Conservation (phyloP, 306 rosid genomes). For the Fragaria nilgerrensis region DNA sequence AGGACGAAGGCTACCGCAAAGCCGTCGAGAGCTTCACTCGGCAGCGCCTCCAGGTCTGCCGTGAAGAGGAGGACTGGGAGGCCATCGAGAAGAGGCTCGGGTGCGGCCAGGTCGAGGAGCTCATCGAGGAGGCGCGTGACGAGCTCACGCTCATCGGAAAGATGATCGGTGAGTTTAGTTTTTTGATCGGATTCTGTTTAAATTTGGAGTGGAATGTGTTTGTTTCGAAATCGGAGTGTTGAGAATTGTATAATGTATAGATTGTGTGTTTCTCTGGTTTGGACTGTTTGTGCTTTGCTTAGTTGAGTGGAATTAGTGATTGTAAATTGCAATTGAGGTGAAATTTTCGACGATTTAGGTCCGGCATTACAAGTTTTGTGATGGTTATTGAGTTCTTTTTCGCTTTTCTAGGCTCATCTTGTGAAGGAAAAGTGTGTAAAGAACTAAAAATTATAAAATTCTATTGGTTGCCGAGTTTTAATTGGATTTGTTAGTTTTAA, state of each 20-base stretch:
- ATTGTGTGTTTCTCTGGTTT: background rate
- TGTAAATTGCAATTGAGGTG: conserved; percentile 4
- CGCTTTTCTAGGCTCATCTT: background rate
- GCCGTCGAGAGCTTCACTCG: conserved; percentile 84
- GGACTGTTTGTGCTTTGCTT: background rate
- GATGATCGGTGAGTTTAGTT: conserved; percentile 56
- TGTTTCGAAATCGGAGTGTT: background rate
- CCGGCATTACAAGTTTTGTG: background rate
- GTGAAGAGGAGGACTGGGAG: conserved; percentile 84
- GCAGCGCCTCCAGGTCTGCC: conserved; percentile 70
- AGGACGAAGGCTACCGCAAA: conserved; percentile 89
- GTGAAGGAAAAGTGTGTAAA: background rate
- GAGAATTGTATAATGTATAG: background rate
- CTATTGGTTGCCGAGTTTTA: background rate
- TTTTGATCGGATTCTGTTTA: background rate
- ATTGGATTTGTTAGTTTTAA: background rate
- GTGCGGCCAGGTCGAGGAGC: conserved; percentile 95
- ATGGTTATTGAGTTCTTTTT: background rate
- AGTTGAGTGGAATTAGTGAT: background rate
- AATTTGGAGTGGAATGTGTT: background rate
- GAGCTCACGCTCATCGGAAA: conserved; percentile 72
- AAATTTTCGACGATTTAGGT: background rate
- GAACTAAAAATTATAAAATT: background rate
- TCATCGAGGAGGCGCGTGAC: conserved; percentile 89
- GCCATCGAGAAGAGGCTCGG: conserved; percentile 65